These are phyloP conservation scores for Yarrowia alimentaria DNA, from an alignment of 805 yeast genomes.

Conservation along the genomic window DNA sequence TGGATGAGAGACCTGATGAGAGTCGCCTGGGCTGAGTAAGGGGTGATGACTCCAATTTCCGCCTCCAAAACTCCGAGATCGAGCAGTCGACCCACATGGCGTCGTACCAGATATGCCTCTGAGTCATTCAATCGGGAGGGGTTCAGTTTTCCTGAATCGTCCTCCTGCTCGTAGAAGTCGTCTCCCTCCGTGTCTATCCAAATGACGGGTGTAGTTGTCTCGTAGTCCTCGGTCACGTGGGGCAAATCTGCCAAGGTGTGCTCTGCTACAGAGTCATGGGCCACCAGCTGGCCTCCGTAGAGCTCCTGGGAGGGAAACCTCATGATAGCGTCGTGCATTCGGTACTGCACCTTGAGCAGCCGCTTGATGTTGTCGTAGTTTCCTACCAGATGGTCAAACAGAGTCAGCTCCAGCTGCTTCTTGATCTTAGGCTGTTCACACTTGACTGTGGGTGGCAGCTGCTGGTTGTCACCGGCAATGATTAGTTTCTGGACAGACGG, in stretches of 20 bases:
- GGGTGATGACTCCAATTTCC: conserved; percentile 82
- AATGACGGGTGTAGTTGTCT: conserved; percentile 54
- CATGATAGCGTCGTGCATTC: conserved; percentile 83
- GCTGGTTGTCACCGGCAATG: conserved; percentile 91
- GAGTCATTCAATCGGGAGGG: conserved; percentile 70
- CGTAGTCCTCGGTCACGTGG: conserved; percentile 50
- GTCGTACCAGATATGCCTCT: conserved; percentile 62
- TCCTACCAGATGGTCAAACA: conserved; percentile 76
- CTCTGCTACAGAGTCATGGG: conserved; percentile 57
- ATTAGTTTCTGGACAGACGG: conserved; percentile 56
- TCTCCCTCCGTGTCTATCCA: conserved; percentile 97
- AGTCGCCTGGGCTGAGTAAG: conserved; percentile 84
- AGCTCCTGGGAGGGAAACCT: conserved; percentile 65
- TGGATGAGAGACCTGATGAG: conserved; percentile 51
- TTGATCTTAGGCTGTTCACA: conserved; percentile 45
- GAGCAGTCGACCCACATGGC: conserved; percentile 55
- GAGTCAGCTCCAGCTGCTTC: conserved; percentile 55
- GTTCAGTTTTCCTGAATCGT: conserved; percentile 39
- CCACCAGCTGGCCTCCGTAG: conserved; percentile 61
- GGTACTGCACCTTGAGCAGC: conserved; percentile 73
- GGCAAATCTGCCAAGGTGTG: conserved; percentile 58
- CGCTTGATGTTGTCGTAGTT: conserved; percentile 46
- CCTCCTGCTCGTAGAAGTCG: conserved; percentile 62
- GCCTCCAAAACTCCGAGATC: conserved; percentile 51
- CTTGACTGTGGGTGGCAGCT: conserved; percentile 87